These are phyloP conservation scores for Mycena rosella DNA, from an alignment of 768 basidiomycete genomes.

Conservation along the genomic window DNA sequence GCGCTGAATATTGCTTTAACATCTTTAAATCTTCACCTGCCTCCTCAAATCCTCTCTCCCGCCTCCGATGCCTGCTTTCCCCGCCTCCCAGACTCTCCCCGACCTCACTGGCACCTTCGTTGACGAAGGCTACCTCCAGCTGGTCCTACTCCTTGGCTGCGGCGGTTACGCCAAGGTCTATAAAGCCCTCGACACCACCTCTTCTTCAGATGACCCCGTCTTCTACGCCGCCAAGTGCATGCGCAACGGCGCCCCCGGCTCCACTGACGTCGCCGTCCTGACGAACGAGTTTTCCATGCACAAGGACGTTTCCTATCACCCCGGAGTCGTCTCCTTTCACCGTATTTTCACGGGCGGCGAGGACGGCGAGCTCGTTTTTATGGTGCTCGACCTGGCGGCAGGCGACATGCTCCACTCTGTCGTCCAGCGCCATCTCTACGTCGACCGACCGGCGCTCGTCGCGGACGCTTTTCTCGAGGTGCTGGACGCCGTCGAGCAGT, in stretches of 20 bases:
- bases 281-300: slow-evolving; percentile 7
- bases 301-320: background rate
- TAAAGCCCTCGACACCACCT: slow-evolving; percentile 27
- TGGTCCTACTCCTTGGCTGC: slow-evolving; percentile 1
- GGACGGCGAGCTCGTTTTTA: background rate
- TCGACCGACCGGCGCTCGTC: background rate
- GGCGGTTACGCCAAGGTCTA: slow-evolving; percentile 9
- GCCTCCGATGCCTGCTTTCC: background rate
- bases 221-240: slow-evolving; percentile 25
- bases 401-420: background rate
- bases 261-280: background rate
- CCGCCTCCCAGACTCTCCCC: background rate
- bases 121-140: slow-evolving; percentile 20
- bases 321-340: slow-evolving; percentile 14
- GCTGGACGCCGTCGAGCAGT: slow-evolving; percentile 15
- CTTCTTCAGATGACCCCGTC: background rate
- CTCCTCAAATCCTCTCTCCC: too few relatives aligned
- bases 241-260: background rate
- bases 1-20: too few relatives aligned
- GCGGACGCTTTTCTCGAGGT: slow-evolving; percentile 5
- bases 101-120: slow-evolving; percentile 12
- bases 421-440: background rate
- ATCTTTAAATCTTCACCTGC: too few relatives aligned
- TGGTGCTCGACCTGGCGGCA: background rate
- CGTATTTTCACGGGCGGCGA: background rate